phyloP scores from a whole-genome alignment of 179 eudicot genomes.

The Drosera spatulata region DNA sequence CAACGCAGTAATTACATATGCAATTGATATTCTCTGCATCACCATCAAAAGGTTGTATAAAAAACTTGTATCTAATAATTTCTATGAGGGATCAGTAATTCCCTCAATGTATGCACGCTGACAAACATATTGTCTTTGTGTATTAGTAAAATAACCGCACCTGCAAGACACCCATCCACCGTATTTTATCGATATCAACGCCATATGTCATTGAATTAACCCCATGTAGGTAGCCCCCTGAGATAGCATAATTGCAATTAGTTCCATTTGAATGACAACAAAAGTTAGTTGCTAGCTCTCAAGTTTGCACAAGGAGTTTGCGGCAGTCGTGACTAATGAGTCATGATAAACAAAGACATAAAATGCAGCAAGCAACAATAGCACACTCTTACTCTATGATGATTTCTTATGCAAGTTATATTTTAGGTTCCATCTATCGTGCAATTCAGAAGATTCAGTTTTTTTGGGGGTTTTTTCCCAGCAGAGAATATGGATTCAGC shows the following conservation, averaged over 20 bases:
- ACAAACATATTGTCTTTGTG: background rate
- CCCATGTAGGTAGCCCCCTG: conserved; percentile 92
- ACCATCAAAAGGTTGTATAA: background rate
- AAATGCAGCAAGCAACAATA: too few species aligned
- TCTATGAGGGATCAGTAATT: background rate
- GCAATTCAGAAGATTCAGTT: too few species aligned
- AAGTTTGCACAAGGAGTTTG: background rate
- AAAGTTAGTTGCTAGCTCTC: background rate
- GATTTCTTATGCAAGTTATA: too few species aligned
- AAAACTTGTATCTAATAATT: background rate
- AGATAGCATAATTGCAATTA: conserved; percentile 9
- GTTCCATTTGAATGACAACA: conserved; percentile 1
- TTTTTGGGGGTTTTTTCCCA: too few species aligned
- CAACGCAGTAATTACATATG: conserved; percentile 61
- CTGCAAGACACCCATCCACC: conserved; percentile 88
- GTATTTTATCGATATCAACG: conserved; percentile 54
- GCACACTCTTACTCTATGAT: too few species aligned
- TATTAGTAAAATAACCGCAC: conserved; percentile 15
- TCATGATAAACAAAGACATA: too few species aligned
- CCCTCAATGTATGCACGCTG: too few species aligned
- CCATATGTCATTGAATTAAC: conserved; percentile 69
- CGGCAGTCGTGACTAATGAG: too few species aligned
- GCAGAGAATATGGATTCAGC: too few species aligned
- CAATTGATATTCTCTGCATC: conserved; percentile 76
- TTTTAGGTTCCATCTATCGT: too few species aligned